Evolutionary conservation across 768 basidiomycete species (phyloP).

Genomic region (Mycena belliarum): DNA sequence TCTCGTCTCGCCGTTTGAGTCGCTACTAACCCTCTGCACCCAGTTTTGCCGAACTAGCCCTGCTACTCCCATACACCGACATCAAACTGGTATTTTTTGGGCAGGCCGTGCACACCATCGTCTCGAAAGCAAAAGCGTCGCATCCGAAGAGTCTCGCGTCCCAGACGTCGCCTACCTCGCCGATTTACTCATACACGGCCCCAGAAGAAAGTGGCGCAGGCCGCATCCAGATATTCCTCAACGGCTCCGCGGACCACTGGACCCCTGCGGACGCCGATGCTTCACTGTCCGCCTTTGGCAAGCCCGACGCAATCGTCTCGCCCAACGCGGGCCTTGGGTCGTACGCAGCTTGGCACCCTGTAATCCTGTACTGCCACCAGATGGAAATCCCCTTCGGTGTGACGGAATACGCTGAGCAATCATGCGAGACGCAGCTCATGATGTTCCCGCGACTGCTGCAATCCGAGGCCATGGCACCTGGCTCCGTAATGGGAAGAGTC

Average conservation of each 20-base stretch:
- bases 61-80: conserved; percentile 22
- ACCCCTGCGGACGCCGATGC: conserved; percentile 21
- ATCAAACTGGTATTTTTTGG: conserved; percentile 44
- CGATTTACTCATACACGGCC: conserved; percentile 31
- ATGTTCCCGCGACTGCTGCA: background rate
- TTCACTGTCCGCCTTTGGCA: conserved; percentile 10
- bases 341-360: conserved; percentile 37
- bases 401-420: conserved; percentile 27
- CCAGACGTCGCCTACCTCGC: conserved; percentile 19
- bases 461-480: background rate
- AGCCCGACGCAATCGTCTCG: conserved; percentile 37
- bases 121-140: conserved; percentile 28
- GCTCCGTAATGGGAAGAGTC: background rate
- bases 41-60: conserved; percentile 24
- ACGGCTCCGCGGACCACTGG: conserved; percentile 17
- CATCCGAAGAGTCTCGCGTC: conserved; percentile 14
- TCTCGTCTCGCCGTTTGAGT: background rate
- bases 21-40: background rate
- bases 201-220: conserved; percentile 38
- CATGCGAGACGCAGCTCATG: conserved; percentile 18
- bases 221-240: conserved; percentile 34
- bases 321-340: conserved; percentile 40
- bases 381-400: conserved; percentile 20
- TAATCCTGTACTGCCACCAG: conserved; percentile 26
- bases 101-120: conserved; percentile 31